phyloP scores from a whole-genome alignment of 257 asterid genomes.

The Osmanthus fragrans region DNA sequence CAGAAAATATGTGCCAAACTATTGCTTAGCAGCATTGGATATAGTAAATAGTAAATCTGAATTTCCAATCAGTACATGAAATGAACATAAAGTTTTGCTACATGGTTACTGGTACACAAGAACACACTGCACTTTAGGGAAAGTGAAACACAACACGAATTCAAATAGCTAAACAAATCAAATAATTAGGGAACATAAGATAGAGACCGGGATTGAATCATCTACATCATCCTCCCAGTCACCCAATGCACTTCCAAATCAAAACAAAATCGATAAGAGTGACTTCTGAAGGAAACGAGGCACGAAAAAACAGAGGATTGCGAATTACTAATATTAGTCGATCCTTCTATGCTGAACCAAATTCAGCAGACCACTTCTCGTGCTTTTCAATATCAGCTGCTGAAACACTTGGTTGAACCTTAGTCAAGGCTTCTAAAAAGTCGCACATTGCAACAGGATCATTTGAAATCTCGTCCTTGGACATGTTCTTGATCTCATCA shows the following conservation, averaged over 20 bases:
- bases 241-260: background rate
- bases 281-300: background rate
- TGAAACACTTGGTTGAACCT: slow-evolving; percentile 96
- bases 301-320: background rate
- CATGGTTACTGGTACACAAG: background rate
- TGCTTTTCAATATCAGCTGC: slow-evolving; percentile 89
- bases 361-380: slow-evolving; percentile 92
- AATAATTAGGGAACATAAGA: background rate
- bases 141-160: background rate
- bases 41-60: background rate
- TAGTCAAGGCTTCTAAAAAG: slow-evolving; percentile 78
- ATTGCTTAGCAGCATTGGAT: background rate
- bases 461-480: slow-evolving; percentile 87
- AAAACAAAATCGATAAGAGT: background rate
- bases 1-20: too few relatives aligned
- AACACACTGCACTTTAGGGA: background rate
- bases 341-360: slow-evolving; percentile 70
- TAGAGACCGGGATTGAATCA: background rate
- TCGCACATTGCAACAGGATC: slow-evolving; percentile 97
- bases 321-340: background rate
- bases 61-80: background rate
- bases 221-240: background rate
- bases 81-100: background rate
- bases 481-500: slow-evolving; percentile 85
- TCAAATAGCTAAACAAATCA: background rate